A percentile compares a stretch with the other conserved stretches of the same genome.
These are phyloP conservation scores for Luvunga scandens DNA, from an alignment of 345 rosid genomes.

Conservation along the genomic window DNA sequence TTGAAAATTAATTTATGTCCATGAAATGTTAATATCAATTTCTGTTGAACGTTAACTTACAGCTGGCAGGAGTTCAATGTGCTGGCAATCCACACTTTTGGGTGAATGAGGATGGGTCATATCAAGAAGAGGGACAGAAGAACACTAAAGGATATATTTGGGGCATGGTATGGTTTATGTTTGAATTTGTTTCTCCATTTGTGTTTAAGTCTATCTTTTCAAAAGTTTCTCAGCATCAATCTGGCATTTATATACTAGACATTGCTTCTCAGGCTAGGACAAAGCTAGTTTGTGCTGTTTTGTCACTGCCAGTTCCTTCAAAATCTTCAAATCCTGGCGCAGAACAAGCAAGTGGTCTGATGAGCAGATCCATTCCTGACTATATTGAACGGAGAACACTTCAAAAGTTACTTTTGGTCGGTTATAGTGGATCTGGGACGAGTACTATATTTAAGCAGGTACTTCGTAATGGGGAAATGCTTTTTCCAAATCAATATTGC, in stretches of 20 bases:
- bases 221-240: neutral
- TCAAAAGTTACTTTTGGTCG: slow-evolving; percentile 87
- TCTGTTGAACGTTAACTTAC: slow-evolving; percentile 32
- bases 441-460: slow-evolving; percentile 99
- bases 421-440: slow-evolving; percentile 85
- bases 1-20: slow-evolving; percentile 11
- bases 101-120: slow-evolving; percentile 99
- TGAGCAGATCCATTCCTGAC: slow-evolving; percentile 68
- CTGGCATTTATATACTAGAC: slow-evolving; percentile 17
- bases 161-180: slow-evolving; percentile 72
- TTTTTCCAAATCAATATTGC: neutral
- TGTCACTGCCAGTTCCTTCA: slow-evolving; percentile 91
- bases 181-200: neutral
- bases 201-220: neutral
- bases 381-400: slow-evolving; percentile 69
- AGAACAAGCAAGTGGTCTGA: slow-evolving; percentile 50
- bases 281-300: slow-evolving; percentile 85
- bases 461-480: slow-evolving; percentile 5
- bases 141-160: slow-evolving; percentile 96
- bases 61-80: slow-evolving; percentile 99
- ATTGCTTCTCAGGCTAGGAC: slow-evolving; percentile 71
- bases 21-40: slow-evolving; percentile 1
- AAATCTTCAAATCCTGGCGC: slow-evolving; percentile 58
- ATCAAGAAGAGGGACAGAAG: slow-evolving; percentile 99
- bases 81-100: slow-evolving; percentile 99